Percentiles rank a stretch among this genome's conserved stretches.
phyloP scores from a whole-genome alignment of 2,329 filamentous ascomycete species.

The Nemania serpens region DNA sequence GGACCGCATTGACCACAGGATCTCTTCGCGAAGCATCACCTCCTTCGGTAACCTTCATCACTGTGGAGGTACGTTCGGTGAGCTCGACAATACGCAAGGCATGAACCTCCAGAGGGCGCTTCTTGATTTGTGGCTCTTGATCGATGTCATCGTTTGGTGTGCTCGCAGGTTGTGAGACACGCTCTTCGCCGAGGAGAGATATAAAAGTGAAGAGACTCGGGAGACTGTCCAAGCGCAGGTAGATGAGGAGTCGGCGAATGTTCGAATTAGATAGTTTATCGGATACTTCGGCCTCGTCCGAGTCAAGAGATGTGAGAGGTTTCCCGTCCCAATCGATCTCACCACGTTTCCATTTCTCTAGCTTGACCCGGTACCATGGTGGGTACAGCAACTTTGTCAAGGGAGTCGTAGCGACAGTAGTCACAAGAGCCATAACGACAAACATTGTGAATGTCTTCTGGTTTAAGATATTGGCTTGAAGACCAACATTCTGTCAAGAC shows the following conservation, averaged over 20 bases:
- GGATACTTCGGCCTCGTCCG: slow-evolving; percentile 41
- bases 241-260: slow-evolving; percentile 72
- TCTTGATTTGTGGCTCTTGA: slow-evolving; percentile 39
- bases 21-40: slow-evolving; percentile 75
- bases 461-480: slow-evolving; percentile 73
- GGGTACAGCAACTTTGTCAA: slow-evolving; percentile 71
- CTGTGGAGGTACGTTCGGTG: slow-evolving; percentile 89
- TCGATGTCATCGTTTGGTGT: slow-evolving; percentile 33
- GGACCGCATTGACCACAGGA: slow-evolving; percentile 89
- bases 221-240: slow-evolving; percentile 83
- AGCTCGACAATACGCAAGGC: slow-evolving; percentile 86
- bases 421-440: slow-evolving; percentile 80
- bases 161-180: slow-evolving; percentile 30
- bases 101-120: slow-evolving; percentile 70
- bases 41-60: slow-evolving; percentile 89
- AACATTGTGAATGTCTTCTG: slow-evolving; percentile 77
- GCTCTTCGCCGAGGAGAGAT: slow-evolving; percentile 70
- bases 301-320: slow-evolving; percentile 48
- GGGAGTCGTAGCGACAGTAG: slow-evolving; percentile 74
- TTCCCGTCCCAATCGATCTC: slow-evolving; percentile 87
- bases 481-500: slow-evolving; percentile 63
- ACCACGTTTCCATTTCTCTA: slow-evolving; percentile 61
- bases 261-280: slow-evolving; percentile 44
- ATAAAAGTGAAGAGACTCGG: slow-evolving; percentile 81
- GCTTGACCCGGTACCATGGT: slow-evolving; percentile 74